A percentile compares a stretch with the other conserved stretches of the same genome.
These are phyloP conservation scores for Millerozyma miso DNA, from an alignment of 805 yeast species.

Conservation along the genomic window DNA sequence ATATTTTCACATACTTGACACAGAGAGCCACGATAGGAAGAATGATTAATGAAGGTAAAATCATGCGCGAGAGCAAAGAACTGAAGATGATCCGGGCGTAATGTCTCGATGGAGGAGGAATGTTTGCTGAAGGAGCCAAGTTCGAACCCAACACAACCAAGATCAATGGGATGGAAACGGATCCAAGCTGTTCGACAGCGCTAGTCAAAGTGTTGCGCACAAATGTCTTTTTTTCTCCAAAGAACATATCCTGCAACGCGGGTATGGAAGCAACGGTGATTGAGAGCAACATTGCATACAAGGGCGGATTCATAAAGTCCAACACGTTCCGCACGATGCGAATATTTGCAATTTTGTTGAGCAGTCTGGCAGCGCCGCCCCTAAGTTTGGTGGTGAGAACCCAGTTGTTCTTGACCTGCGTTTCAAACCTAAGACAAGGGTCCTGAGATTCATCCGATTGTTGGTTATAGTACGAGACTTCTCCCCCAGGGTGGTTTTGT, in stretches of 20 bases:
- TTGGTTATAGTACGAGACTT: background rate
- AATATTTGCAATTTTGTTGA: background rate
- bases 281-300: constrained; percentile 70
- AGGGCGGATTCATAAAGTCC: constrained; percentile 72
- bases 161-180: constrained; percentile 74
- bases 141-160: constrained; percentile 77
- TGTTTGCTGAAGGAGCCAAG: constrained; percentile 62
- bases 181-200: constrained; percentile 62
- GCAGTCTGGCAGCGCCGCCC: background rate
- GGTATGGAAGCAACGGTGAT: constrained; percentile 68
- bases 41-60: constrained; percentile 63
- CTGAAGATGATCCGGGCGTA: constrained; percentile 63
- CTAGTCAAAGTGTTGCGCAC: constrained; percentile 61
- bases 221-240: constrained; percentile 51
- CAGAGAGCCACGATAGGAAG: constrained; percentile 62
- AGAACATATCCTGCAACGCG: constrained; percentile 51
- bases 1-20: constrained; percentile 60
- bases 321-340: constrained; percentile 20
- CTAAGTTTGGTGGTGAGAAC: background rate
- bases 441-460: background rate
- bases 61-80: constrained; percentile 72
- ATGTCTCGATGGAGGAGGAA: constrained; percentile 62
- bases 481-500: background rate
- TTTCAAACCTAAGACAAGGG: too few relatives aligned
- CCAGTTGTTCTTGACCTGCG: background rate